These are phyloP conservation scores for Circinella minor DNA, from an alignment of 371 early-diverging fungal genomes.

Conservation along the genomic window DNA sequence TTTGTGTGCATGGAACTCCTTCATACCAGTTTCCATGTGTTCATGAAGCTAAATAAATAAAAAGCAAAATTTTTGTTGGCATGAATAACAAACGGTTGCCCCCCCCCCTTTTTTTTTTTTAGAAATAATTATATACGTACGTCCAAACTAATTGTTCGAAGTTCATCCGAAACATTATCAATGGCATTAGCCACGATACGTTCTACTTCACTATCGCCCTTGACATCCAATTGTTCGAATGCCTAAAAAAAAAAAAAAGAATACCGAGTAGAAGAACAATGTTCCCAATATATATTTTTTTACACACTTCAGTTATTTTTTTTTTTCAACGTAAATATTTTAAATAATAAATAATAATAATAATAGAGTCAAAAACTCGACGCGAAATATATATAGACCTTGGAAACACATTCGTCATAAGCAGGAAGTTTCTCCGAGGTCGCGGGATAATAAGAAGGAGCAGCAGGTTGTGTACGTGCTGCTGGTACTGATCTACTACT, in stretches of 20 bases:
- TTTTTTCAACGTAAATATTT: too few relatives aligned
- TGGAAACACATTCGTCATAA: conserved; percentile 32
- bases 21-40: conserved; percentile 60
- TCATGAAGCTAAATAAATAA: conserved; percentile 48
- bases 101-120: background rate
- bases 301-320: too few relatives aligned
- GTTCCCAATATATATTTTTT: too few relatives aligned
- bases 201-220: conserved; percentile 21
- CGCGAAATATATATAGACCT: background rate
- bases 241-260: conserved; percentile 17
- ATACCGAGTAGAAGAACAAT: too few relatives aligned
- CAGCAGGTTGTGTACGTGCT: conserved; percentile 1
- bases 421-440: conserved; percentile 28
- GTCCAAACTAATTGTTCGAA: conserved; percentile 50
- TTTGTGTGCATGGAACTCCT: conserved; percentile 58
- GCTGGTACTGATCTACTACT: conserved; percentile 4
- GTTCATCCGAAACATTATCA: conserved; percentile 40
- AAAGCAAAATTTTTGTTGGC: background rate
- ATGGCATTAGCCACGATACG: conserved; percentile 41
- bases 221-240: conserved; percentile 28
- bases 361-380: too few relatives aligned
- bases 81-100: too few relatives aligned
- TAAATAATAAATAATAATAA: too few relatives aligned
- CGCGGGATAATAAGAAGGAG: conserved; percentile 14
- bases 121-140: conserved; percentile 18